A percentile compares a stretch with the other conserved stretches of the same genome.
Conservation (phyloP, 2,329 filamentous ascomycete species). For the Graphilbum sp. region DNA sequence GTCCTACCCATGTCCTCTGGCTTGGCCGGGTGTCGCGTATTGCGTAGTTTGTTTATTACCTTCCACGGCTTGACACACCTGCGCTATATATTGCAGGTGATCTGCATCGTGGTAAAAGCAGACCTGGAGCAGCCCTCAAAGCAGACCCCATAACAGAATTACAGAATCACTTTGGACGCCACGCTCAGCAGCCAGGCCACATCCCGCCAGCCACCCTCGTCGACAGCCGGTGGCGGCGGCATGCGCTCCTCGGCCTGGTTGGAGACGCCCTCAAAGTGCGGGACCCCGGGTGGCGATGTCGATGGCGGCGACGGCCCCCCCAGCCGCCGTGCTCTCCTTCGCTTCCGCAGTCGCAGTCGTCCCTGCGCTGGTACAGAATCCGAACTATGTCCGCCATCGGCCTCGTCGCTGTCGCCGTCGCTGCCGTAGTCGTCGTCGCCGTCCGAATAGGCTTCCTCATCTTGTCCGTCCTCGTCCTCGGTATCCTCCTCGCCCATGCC, state of each 20-base stretch:
- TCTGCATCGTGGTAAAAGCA: too few species aligned
- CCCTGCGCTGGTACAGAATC: too few species aligned
- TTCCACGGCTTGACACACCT: too few species aligned
- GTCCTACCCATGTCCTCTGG: too few species aligned
- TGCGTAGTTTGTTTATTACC: too few species aligned
- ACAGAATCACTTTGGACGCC: constrained; percentile 44
- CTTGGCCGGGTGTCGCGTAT: too few species aligned
- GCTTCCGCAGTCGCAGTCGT: constrained; percentile 16
- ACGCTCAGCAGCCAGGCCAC: constrained; percentile 52
- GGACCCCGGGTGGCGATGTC: background rate
- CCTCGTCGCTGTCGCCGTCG: constrained; percentile 12
- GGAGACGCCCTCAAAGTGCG: constrained; percentile 22
- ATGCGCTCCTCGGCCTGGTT: constrained; percentile 27
- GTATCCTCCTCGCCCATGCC: constrained; percentile 24
- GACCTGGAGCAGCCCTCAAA: too few species aligned
- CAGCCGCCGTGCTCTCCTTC: background rate
- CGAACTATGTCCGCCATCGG: too few species aligned
- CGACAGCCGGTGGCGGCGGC: constrained; percentile 29
- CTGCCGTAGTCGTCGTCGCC: constrained; percentile 7
- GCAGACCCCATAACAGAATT: constrained; percentile 7
- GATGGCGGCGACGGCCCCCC: background rate
- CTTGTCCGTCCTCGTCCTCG: constrained; percentile 18
- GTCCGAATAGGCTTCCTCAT: constrained; percentile 13
- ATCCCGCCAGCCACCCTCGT: constrained; percentile 48
- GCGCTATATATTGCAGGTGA: too few species aligned